A percentile compares a stretch with the other conserved stretches of the same genome.
Evolutionary conservation across 1,284 basidiomycete species (phyloP).

Genomic region (Lentinus polychrous): DNA sequence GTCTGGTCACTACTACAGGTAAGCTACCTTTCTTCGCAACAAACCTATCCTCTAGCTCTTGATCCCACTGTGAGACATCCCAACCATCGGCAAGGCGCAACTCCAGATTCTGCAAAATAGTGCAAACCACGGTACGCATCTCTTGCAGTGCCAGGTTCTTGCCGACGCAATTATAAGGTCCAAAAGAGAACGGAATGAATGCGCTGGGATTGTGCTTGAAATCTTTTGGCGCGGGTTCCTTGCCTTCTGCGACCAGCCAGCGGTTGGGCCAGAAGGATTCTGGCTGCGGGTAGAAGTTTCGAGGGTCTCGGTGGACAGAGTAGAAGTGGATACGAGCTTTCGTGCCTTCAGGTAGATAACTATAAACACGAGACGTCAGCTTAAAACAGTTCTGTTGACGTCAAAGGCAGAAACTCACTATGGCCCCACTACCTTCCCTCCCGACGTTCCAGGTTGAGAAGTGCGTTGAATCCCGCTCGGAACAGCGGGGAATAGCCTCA

Average conservation of each 20-base stretch:
- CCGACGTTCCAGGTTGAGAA: slow-evolving; percentile 16
- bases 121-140: slow-evolving; percentile 22
- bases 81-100: slow-evolving; percentile 18
- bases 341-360: slow-evolving; percentile 19
- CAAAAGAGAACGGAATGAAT: slow-evolving; percentile 25
- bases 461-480: slow-evolving; percentile 45
- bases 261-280: slow-evolving; percentile 26
- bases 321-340: slow-evolving; percentile 19
- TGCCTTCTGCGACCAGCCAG: slow-evolving; percentile 19
- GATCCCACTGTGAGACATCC: slow-evolving; percentile 18
- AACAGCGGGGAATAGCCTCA: slow-evolving; percentile 49
- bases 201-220: slow-evolving; percentile 11
- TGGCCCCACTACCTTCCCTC: slow-evolving; percentile 15
- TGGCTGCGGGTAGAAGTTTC: slow-evolving; percentile 24
- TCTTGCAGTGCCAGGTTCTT: slow-evolving; percentile 27
- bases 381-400: background rate
- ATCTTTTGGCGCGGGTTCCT: background rate
- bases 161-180: slow-evolving; percentile 26
- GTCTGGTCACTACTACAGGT: slow-evolving; percentile 10
- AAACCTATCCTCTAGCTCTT: slow-evolving; percentile 17
- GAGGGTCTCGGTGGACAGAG: slow-evolving; percentile 24
- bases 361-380: slow-evolving; percentile 6
- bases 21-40: slow-evolving; percentile 16
- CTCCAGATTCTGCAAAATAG: slow-evolving; percentile 22
- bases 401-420: slow-evolving; percentile 17